A percentile compares a stretch with the other conserved stretches of the same genome.
These are phyloP conservation scores for Pleurotus sapidus DNA, from an alignment of 768 basidiomycete species.

Conservation along the genomic window DNA sequence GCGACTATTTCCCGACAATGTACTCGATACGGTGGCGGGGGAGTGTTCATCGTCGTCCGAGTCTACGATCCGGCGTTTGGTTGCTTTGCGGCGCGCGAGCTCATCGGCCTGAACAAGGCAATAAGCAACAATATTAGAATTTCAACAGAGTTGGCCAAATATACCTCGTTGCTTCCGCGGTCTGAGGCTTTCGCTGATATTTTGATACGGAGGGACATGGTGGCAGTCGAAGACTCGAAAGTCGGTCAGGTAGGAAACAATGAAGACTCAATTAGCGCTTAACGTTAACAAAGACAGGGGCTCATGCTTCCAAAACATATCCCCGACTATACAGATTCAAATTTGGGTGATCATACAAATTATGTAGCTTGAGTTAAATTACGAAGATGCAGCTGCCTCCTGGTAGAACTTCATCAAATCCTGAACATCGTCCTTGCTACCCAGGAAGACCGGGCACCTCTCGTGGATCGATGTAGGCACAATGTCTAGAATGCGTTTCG, in stretches of 20 bases:
- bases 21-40: too few species aligned
- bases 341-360: too few species aligned
- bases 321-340: too few species aligned
- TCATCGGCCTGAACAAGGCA: neutral
- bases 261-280: neutral
- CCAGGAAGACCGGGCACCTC: slow-evolving; percentile 90
- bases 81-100: slow-evolving; percentile 15
- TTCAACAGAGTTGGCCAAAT: neutral
- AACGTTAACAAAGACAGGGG: neutral
- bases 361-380: too few species aligned
- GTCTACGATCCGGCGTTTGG: slow-evolving; percentile 24
- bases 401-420: slow-evolving; percentile 89
- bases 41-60: slow-evolving; percentile 25
- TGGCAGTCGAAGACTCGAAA: neutral
- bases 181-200: slow-evolving; percentile 12
- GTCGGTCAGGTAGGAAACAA: too few species aligned
- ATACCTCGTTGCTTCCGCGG: neutral
- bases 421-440: slow-evolving; percentile 88
- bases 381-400: slow-evolving; percentile 25
- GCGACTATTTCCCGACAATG: slow-evolving; percentile 6
- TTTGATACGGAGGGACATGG: slow-evolving; percentile 23
- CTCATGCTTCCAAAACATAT: too few species aligned
- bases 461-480: slow-evolving; percentile 85
- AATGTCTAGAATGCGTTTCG: slow-evolving; percentile 90
- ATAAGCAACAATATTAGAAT: neutral